These are phyloP conservation scores for Chytriomyces hyalinus DNA, from an alignment of 192 early-diverging fungal species.

Conservation along the genomic window DNA sequence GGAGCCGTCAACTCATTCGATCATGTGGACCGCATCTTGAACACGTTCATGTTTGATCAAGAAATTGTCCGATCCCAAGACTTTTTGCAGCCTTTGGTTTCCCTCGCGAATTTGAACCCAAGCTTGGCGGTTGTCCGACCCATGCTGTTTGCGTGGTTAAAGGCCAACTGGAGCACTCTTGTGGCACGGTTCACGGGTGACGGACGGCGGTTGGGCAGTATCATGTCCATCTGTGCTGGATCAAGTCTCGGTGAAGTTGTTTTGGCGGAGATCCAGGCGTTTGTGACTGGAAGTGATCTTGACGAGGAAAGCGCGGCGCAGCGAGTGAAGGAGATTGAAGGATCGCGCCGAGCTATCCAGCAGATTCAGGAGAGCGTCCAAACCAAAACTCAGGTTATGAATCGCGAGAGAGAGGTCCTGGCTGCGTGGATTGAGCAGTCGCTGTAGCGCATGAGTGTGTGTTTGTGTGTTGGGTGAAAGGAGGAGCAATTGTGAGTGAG, in stretches of 20 bases:
- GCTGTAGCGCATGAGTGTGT: neutral
- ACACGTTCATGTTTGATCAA: slow-evolving; percentile 70
- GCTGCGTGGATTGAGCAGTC: slow-evolving; percentile 12
- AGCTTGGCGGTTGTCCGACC: slow-evolving; percentile 14
- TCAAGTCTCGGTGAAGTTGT: slow-evolving; percentile 11
- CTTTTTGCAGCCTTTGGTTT: slow-evolving; percentile 15
- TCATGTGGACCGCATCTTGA: slow-evolving; percentile 64
- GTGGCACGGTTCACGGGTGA: neutral
- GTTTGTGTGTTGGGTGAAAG: no score
- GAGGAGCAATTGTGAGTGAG: neutral
- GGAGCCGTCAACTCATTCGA: slow-evolving; percentile 54
- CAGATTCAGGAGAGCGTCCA: slow-evolving; percentile 18
- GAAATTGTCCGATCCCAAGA: slow-evolving; percentile 63
- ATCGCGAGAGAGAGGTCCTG: slow-evolving; percentile 19
- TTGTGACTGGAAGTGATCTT: slow-evolving; percentile 26
- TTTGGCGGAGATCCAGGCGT: slow-evolving; percentile 31
- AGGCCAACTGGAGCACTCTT: slow-evolving; percentile 27
- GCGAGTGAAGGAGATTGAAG: slow-evolving; percentile 31
- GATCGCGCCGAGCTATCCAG: neutral
- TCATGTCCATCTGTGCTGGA: slow-evolving; percentile 1
- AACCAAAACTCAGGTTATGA: slow-evolving; percentile 22
- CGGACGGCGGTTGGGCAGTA: slow-evolving; percentile 1
- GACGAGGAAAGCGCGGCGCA: slow-evolving; percentile 15
- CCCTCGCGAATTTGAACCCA: neutral
- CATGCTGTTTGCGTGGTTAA: slow-evolving; percentile 35